Evolutionary conservation across 73 alveolate species (phyloP).

Genomic region (Tetrahymena elliotti): DNA sequence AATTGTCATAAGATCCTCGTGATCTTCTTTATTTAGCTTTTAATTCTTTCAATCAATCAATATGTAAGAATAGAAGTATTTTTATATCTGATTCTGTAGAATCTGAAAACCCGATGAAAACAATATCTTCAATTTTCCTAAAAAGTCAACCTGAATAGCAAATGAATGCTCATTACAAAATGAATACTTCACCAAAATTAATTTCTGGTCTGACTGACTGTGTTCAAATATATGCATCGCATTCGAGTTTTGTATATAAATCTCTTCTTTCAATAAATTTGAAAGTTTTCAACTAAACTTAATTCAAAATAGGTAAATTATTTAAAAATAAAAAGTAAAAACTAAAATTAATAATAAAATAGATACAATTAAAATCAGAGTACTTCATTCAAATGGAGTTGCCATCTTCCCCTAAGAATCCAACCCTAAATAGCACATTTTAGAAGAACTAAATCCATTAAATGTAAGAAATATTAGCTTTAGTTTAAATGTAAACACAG

Average conservation of each 20-base stretch:
- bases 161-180: neutral
- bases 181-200: neutral
- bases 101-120: neutral
- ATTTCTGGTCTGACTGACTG: neutral
- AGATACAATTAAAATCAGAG: neutral
- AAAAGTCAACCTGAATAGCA: neutral
- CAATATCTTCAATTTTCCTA: neutral
- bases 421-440: neutral
- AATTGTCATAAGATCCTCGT: neutral
- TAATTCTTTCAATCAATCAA: neutral
- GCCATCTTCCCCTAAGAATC: neutral
- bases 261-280: neutral
- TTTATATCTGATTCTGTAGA: neutral
- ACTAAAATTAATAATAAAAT: neutral
- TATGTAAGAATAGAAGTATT: neutral
- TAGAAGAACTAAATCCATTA: neutral
- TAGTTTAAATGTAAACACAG: neutral
- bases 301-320: neutral
- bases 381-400: neutral
- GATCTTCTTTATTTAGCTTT: neutral
- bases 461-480: neutral
- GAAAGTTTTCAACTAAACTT: neutral
- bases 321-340: neutral
- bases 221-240: neutral
- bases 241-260: neutral